Evolutionary conservation across 345 rosid genomes (phyloP).

Genomic region (Hevea brasiliensis): DNA sequence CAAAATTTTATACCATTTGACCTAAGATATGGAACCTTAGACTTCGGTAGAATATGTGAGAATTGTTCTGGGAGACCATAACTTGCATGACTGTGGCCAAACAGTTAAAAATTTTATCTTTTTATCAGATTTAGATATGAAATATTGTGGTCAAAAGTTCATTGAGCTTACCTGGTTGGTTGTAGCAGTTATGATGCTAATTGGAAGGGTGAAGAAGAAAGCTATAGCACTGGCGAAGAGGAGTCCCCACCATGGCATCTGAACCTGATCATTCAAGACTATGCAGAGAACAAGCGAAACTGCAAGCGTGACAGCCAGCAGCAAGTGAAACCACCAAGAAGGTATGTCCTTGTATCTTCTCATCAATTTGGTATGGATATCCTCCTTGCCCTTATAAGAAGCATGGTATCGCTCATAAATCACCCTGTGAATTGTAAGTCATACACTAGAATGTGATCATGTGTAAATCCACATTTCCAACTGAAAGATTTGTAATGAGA

Average conservation of each 20-base stretch:
- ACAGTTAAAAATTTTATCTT: background rate
- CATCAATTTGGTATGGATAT: constrained; percentile 81
- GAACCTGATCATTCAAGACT: constrained; percentile 70
- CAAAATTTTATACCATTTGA: background rate
- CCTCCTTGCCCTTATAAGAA: constrained; percentile 71
- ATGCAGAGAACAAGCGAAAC: constrained; percentile 63
- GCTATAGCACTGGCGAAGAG: constrained; percentile 72
- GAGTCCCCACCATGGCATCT: constrained; percentile 98
- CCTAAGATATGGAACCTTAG: background rate
- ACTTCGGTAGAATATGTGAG: background rate
- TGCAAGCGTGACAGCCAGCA: constrained; percentile 47
- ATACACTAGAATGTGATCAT: background rate
- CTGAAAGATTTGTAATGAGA: background rate
- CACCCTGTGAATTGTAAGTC: constrained; percentile 50
- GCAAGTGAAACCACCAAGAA: constrained; percentile 72
- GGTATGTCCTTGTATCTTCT: constrained; percentile 80
- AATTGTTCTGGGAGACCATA: background rate
- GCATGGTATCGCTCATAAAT: constrained; percentile 55
- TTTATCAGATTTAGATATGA: background rate
- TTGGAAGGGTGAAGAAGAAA: constrained; percentile 76
- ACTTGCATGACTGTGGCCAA: no score
- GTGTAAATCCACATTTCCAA: constrained; percentile 6
- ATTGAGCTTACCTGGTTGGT: constrained; percentile 66
- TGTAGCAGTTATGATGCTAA: constrained; percentile 85
- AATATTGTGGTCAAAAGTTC: background rate